Conservation (phyloP, 345 rosid species). For the Dipteronia dyeriana region DNA sequence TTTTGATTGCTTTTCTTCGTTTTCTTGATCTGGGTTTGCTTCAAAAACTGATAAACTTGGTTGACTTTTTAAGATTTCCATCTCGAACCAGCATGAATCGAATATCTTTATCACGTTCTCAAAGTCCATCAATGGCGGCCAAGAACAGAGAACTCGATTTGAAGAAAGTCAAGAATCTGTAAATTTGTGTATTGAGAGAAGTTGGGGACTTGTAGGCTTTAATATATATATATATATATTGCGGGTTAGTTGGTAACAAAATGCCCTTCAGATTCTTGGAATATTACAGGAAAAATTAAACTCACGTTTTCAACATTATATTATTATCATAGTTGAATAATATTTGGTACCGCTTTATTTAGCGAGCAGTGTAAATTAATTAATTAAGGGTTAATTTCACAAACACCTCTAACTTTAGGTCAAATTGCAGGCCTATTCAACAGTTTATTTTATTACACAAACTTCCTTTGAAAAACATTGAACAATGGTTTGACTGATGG, state of each 20-base stretch:
- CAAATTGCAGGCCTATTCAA: too few species aligned
- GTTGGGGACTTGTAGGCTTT: background rate
- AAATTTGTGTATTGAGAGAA: slow-evolving; percentile 3
- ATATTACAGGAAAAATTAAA: slow-evolving; percentile 8
- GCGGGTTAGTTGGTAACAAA: background rate
- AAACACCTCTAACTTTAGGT: too few species aligned
- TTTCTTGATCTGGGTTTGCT: slow-evolving; percentile 26
- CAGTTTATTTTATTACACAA: too few species aligned
- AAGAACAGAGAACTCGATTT: background rate
- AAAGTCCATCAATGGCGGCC: slow-evolving; percentile 40
- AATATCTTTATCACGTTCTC: slow-evolving; percentile 38
- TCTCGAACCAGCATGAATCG: slow-evolving; percentile 52
- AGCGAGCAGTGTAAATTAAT: too few species aligned
- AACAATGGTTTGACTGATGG: too few species aligned
- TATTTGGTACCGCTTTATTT: background rate
- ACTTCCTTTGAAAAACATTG: too few species aligned
- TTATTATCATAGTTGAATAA: background rate
- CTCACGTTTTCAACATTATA: slow-evolving; percentile 32
- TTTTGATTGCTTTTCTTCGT: slow-evolving; percentile 24
- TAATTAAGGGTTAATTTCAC: too few species aligned
- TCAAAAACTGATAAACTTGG: slow-evolving; percentile 14
- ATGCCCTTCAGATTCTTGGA: slow-evolving; percentile 18
- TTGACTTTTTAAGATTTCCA: slow-evolving; percentile 40
- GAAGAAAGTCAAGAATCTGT: background rate
- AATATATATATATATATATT: too few species aligned